These are phyloP conservation scores for Pelagophyceae sp. DNA, from an alignment of 352 stramenopile species.

Conservation along the genomic window DNA sequence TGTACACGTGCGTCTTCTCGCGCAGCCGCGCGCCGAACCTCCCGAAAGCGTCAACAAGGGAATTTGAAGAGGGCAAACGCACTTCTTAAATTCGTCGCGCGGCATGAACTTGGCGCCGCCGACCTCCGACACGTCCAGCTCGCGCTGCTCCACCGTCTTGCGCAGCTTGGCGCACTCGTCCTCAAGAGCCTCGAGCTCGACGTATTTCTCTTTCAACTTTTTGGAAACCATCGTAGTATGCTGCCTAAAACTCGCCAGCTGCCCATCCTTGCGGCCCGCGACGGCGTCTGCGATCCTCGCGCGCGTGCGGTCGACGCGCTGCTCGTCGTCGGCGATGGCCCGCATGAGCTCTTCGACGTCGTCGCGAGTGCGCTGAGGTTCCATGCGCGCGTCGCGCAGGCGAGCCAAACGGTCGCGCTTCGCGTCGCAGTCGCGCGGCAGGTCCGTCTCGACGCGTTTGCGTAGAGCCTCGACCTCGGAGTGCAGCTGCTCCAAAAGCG, in stretches of 20 bases:
- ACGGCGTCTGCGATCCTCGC: conserved; percentile 62
- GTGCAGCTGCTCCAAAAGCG: conserved; percentile 70
- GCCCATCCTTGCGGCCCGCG: conserved; percentile 61
- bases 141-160: conserved; percentile 59
- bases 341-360: conserved; percentile 74
- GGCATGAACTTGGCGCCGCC: conserved; percentile 44
- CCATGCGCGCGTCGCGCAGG: conserved; percentile 28
- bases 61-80: too few relatives aligned
- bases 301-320: conserved; percentile 39
- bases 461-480: conserved; percentile 51
- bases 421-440: conserved; percentile 27
- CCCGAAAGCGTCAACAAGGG: too few relatives aligned
- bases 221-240: conserved; percentile 69
- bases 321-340: conserved; percentile 20
- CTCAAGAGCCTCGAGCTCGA: conserved; percentile 62
- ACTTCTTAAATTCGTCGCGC: conserved; percentile 70
- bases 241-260: conserved; percentile 77
- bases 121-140: conserved; percentile 31
- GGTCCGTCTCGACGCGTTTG: conserved; percentile 21
- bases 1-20: conserved; percentile 81
- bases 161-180: conserved; percentile 51
- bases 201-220: conserved; percentile 74
- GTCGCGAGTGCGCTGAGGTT: conserved; percentile 59
- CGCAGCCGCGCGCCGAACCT: conserved; percentile 71
- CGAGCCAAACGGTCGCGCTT: conserved; percentile 23